Percentiles rank a stretch among this genome's conserved stretches.
These are phyloP conservation scores for Brasenia schreberi DNA, from an alignment of 164 flowering plant species.

Conservation along the genomic window DNA sequence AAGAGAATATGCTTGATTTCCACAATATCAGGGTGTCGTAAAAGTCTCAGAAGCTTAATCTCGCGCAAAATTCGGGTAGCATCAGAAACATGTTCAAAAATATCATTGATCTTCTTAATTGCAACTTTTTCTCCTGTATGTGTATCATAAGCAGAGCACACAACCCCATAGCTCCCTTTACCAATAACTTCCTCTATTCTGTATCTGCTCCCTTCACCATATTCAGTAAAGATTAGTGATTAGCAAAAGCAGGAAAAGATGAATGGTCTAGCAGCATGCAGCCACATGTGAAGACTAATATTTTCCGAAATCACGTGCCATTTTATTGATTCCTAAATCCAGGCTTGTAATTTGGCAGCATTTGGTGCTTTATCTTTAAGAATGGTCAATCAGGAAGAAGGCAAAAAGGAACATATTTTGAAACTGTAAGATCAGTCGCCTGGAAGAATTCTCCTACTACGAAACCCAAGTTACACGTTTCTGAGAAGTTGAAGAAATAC, in stretches of 20 bases:
- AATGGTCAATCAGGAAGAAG: too few species aligned
- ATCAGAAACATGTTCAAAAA: constrained; percentile 95
- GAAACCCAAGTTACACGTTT: too few species aligned
- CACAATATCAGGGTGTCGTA: constrained; percentile 94
- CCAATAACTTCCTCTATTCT: constrained; percentile 92
- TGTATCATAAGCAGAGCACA: constrained; percentile 75
- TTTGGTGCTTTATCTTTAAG: too few species aligned
- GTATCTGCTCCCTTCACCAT: constrained; percentile 91
- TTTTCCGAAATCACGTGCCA: neutral
- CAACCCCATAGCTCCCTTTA: constrained; percentile 98
- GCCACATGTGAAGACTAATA: neutral
- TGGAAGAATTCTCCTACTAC: too few species aligned
- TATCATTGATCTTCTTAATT: constrained; percentile 93
- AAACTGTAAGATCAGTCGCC: too few species aligned
- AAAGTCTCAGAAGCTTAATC: constrained; percentile 83
- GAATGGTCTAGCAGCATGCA: neutral
- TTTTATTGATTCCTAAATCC: neutral
- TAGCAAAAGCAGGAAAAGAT: neutral
- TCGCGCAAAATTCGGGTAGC: constrained; percentile 96
- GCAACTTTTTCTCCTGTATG: constrained; percentile 93
- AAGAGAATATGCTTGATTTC: constrained; percentile 93
- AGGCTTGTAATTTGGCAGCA: too few species aligned
- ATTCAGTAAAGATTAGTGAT: constrained; percentile 49
- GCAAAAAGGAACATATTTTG: too few species aligned
- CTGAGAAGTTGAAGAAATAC: too few species aligned